Base-by-base conservation (phyloP, 2,329 filamentous ascomycete genomes). In the Diplocarpon mali region DNA sequence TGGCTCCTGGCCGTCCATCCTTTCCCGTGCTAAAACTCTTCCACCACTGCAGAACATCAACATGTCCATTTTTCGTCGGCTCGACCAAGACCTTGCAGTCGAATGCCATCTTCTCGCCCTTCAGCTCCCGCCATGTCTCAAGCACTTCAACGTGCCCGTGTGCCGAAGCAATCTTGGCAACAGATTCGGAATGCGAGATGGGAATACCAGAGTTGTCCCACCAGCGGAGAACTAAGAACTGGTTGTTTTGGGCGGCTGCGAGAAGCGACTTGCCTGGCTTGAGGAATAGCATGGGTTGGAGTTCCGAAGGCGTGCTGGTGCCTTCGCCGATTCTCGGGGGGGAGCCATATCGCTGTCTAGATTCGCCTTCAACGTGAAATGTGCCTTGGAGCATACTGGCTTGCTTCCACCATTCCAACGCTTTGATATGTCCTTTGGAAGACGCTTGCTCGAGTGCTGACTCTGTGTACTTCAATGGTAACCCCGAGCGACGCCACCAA, bases 331-430 rank as follows among this genome's bases (percentile, higher is more conserved):
- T 37, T 10, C 45, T 38, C 10, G 52, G 37, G 10, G 53, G 51
- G 1, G 46, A 47, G 12, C 35, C 44, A 24, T 59, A 49, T 10
- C 57, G 55, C 11, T 58, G 51, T 28, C 52, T 47, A 41, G 41
- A 47, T n/a, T 61, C 56, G 13, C 50, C 51, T 5, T 72, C 67
- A 40, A 78, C 67, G 5, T 65, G 62, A 44, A 67, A 65, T 1
- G 65, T 65, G 35, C 80, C 72, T 57, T 80, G 72, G 42, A 75
- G 72, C 12, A 70, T 65, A 11, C 75, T 76, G 0, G 81, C 79
- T 48, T 82, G 75, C 55, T 85, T 85, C 90, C 90, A 96, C 90
- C 90, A 96, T 56, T 93, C 83, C 1, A 96, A 73, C 1, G 95
- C 87, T 6, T 78, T 69, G n/a, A 95, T 71, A 53, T 92, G 84